phyloP scores from a whole-genome alignment of 1,139 yeast species.

The Zygosaccharomyces sapae region DNA sequence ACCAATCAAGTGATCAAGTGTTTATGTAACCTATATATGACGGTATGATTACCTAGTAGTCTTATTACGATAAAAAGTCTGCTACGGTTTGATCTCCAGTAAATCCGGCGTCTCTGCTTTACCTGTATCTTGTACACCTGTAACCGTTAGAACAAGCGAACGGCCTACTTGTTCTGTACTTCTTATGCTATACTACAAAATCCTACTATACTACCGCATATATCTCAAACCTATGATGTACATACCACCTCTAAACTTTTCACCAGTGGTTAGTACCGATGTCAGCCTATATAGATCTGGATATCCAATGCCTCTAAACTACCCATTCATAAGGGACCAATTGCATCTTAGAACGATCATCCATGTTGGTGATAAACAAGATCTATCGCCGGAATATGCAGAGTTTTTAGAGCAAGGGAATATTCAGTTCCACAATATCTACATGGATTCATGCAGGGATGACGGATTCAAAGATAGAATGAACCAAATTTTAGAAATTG shows the following conservation, averaged over 20 bases:
- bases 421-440: conserved; percentile 57
- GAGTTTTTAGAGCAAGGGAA: conserved; percentile 56
- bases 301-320: conserved; percentile 84
- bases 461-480: conserved; percentile 62
- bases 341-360: conserved; percentile 73
- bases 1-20: neutral
- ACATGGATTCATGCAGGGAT: conserved; percentile 70
- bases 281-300: conserved; percentile 88
- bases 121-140: neutral
- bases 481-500: conserved; percentile 56
- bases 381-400: conserved; percentile 54
- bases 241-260: conserved; percentile 89
- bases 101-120: neutral
- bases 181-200: too few relatives aligned
- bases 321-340: conserved; percentile 64
- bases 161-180: too few relatives aligned
- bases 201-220: too few relatives aligned
- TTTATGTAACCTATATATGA: neutral
- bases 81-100: neutral
- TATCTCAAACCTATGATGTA: conserved; percentile 32
- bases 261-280: conserved; percentile 60
- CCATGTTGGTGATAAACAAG: conserved; percentile 73
- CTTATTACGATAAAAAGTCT: neutral
- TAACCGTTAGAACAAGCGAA: too few relatives aligned
- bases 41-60: neutral